A percentile compares a stretch with the other conserved stretches of the same genome.
Evolutionary conservation across 495 filamentous ascomycete species (phyloP).

Genomic region (Penicillium ucsense): DNA sequence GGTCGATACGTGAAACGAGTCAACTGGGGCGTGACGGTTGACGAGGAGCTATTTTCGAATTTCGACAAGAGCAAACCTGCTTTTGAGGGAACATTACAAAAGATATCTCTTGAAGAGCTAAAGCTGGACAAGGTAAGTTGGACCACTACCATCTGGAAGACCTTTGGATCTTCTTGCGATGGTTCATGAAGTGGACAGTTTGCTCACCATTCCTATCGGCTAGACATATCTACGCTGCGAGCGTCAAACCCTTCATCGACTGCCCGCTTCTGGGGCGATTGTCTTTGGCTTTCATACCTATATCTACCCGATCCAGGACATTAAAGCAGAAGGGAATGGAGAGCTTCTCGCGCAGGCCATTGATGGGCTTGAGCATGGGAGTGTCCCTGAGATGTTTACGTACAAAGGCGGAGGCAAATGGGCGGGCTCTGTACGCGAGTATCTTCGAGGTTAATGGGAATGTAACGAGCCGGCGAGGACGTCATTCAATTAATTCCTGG

Average conservation of each 20-base stretch:
- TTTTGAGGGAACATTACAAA: constrained; percentile 1
- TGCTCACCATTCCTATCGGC: neutral
- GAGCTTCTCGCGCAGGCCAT: constrained; percentile 59
- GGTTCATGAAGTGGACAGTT: too few relatives aligned
- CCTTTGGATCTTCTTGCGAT: too few relatives aligned
- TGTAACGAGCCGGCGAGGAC: too few relatives aligned
- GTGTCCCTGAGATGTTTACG: constrained; percentile 52
- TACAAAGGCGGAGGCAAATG: constrained; percentile 50
- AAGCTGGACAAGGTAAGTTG: constrained; percentile 39
- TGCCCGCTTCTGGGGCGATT: constrained; percentile 55
- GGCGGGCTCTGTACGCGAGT: neutral
- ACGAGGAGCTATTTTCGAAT: constrained; percentile 10
- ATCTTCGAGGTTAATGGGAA: neutral
- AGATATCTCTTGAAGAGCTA: constrained; percentile 16
- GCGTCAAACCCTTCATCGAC: constrained; percentile 64
- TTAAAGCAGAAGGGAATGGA: constrained; percentile 60
- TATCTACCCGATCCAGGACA: constrained; percentile 52
- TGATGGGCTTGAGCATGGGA: constrained; percentile 61
- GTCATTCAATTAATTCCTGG: too few relatives aligned
- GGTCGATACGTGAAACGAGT: constrained; percentile 30
- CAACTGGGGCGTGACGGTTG: constrained; percentile 53
- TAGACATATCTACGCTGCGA: constrained; percentile 58
- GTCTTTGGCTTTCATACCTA: constrained; percentile 79
- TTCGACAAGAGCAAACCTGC: constrained; percentile 28
- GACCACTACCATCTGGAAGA: too few relatives aligned